Evolutionary conservation across 148 eudicot species (phyloP).

Genomic region (Rhododendron henanense): DNA sequence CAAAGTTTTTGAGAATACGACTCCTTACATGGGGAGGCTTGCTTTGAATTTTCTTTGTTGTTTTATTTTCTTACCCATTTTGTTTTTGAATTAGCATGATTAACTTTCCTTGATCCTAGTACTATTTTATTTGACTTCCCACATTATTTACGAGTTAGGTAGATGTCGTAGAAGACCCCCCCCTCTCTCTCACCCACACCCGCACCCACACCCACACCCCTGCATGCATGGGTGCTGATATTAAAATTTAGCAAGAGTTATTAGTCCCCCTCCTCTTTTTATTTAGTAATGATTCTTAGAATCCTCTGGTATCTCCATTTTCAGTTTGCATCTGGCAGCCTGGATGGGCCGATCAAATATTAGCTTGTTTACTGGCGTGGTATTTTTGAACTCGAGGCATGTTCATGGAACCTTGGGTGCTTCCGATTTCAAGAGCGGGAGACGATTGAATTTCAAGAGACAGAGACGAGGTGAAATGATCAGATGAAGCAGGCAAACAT

Average conservation of each 20-base stretch:
- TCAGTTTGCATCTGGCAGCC: constrained; percentile 92
- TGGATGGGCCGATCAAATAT: constrained; percentile 89
- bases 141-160: neutral
- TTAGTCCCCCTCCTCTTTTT: neutral
- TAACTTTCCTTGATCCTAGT: neutral
- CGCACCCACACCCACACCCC: neutral
- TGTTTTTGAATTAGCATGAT: neutral
- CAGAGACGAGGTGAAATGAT: neutral
- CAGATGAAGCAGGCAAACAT: neutral
- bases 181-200: neutral
- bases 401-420: neutral
- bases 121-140: neutral
- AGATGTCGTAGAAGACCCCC: too few relatives aligned
- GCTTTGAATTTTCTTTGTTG: neutral
- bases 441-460: neutral
- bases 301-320: constrained; percentile 12
- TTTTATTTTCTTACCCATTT: neutral
- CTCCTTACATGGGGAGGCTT: neutral
- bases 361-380: constrained; percentile 20
- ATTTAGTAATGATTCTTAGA: neutral
- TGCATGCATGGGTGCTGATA: neutral
- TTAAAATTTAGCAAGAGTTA: neutral
- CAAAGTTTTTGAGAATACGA: neutral
- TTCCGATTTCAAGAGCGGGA: neutral
- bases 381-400: neutral